Conservation (phyloP, 2,329 filamentous ascomycete species). For the Diplodia scrobiculata region DNA sequence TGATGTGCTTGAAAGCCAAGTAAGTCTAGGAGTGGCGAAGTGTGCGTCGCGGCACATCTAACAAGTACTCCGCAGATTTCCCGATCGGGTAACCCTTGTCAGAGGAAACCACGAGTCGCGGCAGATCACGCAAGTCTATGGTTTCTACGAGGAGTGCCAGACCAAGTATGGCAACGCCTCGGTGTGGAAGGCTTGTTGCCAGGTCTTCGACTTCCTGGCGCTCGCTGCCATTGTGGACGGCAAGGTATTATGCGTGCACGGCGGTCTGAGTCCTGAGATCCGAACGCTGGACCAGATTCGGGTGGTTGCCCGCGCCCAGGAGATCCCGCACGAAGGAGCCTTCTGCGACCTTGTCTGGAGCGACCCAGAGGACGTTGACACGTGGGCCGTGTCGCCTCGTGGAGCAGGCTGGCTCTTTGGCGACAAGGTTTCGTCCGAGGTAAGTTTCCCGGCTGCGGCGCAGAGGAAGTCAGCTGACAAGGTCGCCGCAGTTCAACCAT, state of each 20-base stretch:
- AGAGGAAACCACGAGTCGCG: conserved; percentile 93
- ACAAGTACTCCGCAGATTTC: conserved; percentile 55
- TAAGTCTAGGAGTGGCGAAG: conserved; percentile 42
- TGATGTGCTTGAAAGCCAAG: conserved; percentile 74
- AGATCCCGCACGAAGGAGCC: conserved; percentile 95
- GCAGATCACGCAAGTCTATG: conserved; percentile 98
- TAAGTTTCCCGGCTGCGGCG: conserved; percentile 34
- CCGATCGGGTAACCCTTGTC: conserved; percentile 71
- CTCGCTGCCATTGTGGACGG: conserved; percentile 97
- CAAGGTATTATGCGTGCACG: conserved; percentile 98
- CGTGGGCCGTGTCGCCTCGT: conserved; percentile 69
- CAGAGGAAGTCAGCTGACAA: conserved; percentile 15
- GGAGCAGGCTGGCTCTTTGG: conserved; percentile 70
- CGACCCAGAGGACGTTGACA: conserved; percentile 70
- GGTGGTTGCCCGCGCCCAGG: conserved; percentile 76
- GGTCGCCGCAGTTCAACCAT: conserved; percentile 64
- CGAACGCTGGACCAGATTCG: conserved; percentile 88
- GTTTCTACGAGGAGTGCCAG: conserved; percentile 98
- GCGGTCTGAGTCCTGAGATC: conserved; percentile 96
- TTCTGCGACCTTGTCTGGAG: conserved; percentile 99
- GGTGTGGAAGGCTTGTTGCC: conserved; percentile 99
- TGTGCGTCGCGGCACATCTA: conserved; percentile 22
- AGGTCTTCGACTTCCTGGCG: conserved; percentile 97
- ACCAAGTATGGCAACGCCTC: conserved; percentile 99
- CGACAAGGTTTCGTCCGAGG: conserved; percentile 71